Evolutionary conservation across 2,329 filamentous ascomycete species (phyloP).

Genomic region (Lizonia empirigonia): DNA sequence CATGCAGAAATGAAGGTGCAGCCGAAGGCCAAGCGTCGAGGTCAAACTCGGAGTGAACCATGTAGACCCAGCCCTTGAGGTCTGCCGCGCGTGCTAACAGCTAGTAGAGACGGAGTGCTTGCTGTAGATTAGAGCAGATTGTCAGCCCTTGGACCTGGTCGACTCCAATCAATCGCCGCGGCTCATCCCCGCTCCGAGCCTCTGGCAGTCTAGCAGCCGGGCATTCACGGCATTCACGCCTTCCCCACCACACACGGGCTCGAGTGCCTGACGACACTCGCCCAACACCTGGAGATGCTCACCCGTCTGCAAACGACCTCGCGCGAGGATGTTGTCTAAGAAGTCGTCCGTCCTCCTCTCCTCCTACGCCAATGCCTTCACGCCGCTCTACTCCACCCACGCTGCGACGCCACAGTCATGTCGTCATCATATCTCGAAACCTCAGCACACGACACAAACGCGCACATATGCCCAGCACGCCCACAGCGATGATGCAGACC

Average conservation of each 20-base stretch:
- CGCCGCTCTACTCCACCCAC: conserved; percentile 23
- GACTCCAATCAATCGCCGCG: conserved; percentile 5
- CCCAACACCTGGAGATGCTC: conserved; percentile 29
- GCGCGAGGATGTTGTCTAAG: conserved; percentile 48
- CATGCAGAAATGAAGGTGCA: conserved; percentile 31
- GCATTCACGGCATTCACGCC: conserved; percentile 10
- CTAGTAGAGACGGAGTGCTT: no score
- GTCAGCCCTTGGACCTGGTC: not conserved
- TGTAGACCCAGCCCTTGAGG: conserved; percentile 5
- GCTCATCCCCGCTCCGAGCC: conserved; percentile 1
- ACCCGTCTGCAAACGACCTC: conserved; percentile 24
- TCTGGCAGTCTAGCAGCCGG: no score
- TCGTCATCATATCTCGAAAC: conserved; percentile 42
- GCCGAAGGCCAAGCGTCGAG: conserved; percentile 25
- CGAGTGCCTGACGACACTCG: conserved; percentile 9
- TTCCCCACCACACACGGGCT: conserved; percentile 12
- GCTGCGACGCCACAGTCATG: conserved; percentile 48
- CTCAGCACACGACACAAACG: conserved; percentile 23
- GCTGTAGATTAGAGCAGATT: conserved; percentile 8
- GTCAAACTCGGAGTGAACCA: conserved; percentile 27
- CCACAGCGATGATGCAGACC: conserved; percentile 27
- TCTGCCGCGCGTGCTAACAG: no score
- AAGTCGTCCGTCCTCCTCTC: conserved; percentile 24
- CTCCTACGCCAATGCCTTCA: conserved; percentile 25
- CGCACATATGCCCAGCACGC: conserved; percentile 39